A percentile compares a stretch with the other conserved stretches of the same genome.
Conservation (phyloP, 2,329 filamentous ascomycete species). For the Domatiomyces catenatus region DNA sequence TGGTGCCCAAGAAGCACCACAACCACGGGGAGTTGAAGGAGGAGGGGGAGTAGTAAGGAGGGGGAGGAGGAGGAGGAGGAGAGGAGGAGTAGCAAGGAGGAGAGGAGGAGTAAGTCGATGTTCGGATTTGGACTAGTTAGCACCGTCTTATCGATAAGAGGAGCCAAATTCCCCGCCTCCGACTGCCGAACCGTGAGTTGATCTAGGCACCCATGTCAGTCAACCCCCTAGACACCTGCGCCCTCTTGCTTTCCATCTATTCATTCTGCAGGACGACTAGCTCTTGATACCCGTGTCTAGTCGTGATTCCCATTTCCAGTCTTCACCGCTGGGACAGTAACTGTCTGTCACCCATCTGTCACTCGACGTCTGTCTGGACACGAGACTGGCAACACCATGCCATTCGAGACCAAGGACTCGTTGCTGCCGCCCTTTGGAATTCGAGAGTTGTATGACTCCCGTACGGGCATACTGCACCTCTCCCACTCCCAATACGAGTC, state of each 20-base stretch:
- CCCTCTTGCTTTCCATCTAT: background rate
- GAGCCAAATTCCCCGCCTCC: background rate
- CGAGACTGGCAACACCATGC: background rate
- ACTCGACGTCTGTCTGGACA: background rate
- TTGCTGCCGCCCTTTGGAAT: slow-evolving; percentile 10
- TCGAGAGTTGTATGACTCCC: slow-evolving; percentile 12
- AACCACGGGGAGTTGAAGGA: background rate
- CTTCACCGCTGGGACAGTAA: background rate
- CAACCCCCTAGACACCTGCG: background rate
- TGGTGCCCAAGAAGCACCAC: background rate
- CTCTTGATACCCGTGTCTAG: background rate
- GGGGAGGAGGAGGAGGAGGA: too few species aligned
- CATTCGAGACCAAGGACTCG: background rate
- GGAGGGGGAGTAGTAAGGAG: too few species aligned
- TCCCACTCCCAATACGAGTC: slow-evolving; percentile 29
- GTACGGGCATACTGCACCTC: slow-evolving; percentile 25
- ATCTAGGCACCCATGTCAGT: background rate
- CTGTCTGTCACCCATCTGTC: background rate
- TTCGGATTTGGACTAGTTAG: too few species aligned
- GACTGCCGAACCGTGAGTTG: background rate
- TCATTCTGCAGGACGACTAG: background rate
- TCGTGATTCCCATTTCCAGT: background rate
- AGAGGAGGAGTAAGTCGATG: too few species aligned
- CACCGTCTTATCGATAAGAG: background rate
- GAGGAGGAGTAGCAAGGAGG: too few species aligned